These are phyloP conservation scores for Trametes villosa DNA, from an alignment of 768 basidiomycete genomes.

Conservation along the genomic window DNA sequence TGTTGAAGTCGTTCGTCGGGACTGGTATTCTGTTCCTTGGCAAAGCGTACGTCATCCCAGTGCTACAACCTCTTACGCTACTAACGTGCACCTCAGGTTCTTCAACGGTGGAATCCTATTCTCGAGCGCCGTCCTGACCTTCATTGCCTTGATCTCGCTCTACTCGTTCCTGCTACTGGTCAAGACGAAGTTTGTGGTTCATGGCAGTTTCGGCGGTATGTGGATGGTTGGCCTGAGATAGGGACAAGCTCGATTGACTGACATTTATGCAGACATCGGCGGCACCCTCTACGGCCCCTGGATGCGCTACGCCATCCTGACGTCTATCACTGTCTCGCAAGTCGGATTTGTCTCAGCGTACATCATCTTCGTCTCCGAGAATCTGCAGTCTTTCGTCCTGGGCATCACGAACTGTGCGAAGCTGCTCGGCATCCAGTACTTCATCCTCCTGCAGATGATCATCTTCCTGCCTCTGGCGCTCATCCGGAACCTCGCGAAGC, in stretches of 20 bases:
- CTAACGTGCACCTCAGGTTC: constrained; percentile 57
- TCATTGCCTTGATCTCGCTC: constrained; percentile 85
- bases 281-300: constrained; percentile 88
- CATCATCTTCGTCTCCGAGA: constrained; percentile 94
- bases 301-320: constrained; percentile 90
- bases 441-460: constrained; percentile 82
- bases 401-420: constrained; percentile 78
- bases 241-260: neutral
- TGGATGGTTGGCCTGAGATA: constrained; percentile 10
- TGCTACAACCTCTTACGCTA: neutral
- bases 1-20: constrained; percentile 93
- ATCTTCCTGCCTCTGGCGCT: constrained; percentile 91
- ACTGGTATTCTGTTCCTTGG: constrained; percentile 96
- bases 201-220: constrained; percentile 91
- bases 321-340: constrained; percentile 87
- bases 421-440: constrained; percentile 70
- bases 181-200: constrained; percentile 83
- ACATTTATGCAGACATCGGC: constrained; percentile 73
- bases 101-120: constrained; percentile 95
- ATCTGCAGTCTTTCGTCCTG: constrained; percentile 82
- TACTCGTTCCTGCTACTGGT: constrained; percentile 94
- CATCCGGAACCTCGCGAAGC: constrained; percentile 91
- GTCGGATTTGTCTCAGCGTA: constrained; percentile 90
- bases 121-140: constrained; percentile 73
- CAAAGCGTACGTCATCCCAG: constrained; percentile 70